These are phyloP conservation scores for Parietichytrium sp. DNA, from an alignment of 108 stramenopile species.

Conservation along the genomic window DNA sequence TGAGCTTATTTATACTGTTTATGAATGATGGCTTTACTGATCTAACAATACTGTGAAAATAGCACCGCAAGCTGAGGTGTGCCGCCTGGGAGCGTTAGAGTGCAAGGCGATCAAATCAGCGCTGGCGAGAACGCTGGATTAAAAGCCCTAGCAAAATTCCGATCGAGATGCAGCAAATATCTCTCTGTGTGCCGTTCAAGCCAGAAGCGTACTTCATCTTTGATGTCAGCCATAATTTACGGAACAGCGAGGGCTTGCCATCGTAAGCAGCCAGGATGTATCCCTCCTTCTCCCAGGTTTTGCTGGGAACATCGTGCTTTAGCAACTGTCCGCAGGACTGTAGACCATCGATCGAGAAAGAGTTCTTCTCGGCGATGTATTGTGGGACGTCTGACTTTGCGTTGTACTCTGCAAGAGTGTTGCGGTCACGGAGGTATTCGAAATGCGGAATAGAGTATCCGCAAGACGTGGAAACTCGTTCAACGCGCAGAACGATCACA, in stretches of 20 bases:
- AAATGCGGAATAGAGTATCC: slow-evolving; percentile 57
- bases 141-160: too few species aligned
- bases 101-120: too few species aligned
- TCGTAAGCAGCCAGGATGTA: neutral
- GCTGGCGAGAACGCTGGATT: too few species aligned
- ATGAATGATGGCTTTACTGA: too few species aligned
- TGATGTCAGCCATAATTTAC: too few species aligned
- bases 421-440: slow-evolving; percentile 52
- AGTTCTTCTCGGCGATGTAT: slow-evolving; percentile 53
- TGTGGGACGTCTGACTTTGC: slow-evolving; percentile 48
- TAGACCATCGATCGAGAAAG: slow-evolving; percentile 62
- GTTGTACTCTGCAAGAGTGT: slow-evolving; percentile 47
- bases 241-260: neutral
- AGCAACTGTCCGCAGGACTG: slow-evolving; percentile 49
- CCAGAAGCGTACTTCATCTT: too few species aligned
- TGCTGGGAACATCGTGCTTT: neutral
- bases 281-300: neutral
- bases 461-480: slow-evolving; percentile 54
- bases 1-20: too few species aligned
- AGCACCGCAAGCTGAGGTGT: too few species aligned
- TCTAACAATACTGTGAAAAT: too few species aligned
- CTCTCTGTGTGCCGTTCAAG: too few species aligned
- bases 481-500: slow-evolving; percentile 49
- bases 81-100: too few species aligned
- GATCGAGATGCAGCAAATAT: too few species aligned